A percentile compares a stretch with the other conserved stretches of the same genome.
These are phyloP conservation scores for Saccharomyces hybrid DNA, from an alignment of 1,139 yeast species.

Conservation along the genomic window DNA sequence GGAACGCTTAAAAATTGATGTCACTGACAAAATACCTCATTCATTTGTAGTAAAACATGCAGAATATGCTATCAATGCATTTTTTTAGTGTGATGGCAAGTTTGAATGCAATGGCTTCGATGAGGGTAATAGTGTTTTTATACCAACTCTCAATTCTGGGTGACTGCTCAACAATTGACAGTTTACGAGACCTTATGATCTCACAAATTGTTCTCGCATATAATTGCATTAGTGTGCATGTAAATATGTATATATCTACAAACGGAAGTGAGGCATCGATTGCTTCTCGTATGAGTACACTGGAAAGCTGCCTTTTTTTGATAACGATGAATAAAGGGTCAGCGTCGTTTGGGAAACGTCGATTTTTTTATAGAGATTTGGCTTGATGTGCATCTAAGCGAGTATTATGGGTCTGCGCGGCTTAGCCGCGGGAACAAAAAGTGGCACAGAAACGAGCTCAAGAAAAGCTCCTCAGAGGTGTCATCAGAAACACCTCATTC, in stretches of 20 bases:
- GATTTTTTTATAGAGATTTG: neutral
- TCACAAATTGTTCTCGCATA: neutral
- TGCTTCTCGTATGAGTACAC: neutral
- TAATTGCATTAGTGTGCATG: neutral
- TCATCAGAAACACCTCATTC: neutral
- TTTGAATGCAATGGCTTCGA: neutral
- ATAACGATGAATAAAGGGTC: neutral
- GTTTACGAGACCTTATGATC: neutral
- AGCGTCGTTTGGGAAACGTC: neutral
- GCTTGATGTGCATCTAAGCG: neutral
- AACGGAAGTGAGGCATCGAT: neutral
- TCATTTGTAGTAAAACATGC: constrained; percentile 20
- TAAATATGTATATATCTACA: neutral
- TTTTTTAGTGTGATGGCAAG: constrained; percentile 7
- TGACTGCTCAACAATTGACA: neutral
- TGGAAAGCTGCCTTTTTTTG: neutral
- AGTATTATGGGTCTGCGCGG: neutral
- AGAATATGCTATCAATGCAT: constrained; percentile 13
- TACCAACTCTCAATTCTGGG: neutral
- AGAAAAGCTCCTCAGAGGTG: neutral
- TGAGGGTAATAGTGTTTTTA: neutral
- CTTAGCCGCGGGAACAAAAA: neutral
- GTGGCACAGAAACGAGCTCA: constrained; percentile 1
- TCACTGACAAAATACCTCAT: constrained; percentile 16
- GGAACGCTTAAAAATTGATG: constrained; percentile 9